Evolutionary conservation across 306 rosid species (phyloP).

Genomic region (Quillaja saponaria): DNA sequence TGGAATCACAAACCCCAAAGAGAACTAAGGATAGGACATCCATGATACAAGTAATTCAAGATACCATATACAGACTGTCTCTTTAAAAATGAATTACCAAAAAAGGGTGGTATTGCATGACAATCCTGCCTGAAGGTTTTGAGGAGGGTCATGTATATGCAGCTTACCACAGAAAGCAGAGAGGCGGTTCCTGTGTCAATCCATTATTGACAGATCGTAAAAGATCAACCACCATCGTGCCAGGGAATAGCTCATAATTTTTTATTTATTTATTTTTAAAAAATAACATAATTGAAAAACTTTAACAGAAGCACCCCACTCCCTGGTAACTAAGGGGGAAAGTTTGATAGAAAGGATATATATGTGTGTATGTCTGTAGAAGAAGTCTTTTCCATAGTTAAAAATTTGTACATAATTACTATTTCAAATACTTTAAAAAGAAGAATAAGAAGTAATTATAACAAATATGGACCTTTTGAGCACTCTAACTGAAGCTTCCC

Average conservation of each 20-base stretch:
- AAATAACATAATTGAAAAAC: background rate
- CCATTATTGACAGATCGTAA: too few species aligned
- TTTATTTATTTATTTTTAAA: too few species aligned
- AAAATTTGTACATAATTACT: constrained; percentile 10
- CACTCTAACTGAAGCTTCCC: constrained; percentile 68
- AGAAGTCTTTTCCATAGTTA: constrained; percentile 11
- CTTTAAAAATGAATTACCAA: background rate
- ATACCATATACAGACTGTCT: constrained; percentile 5
- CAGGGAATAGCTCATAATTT: too few species aligned
- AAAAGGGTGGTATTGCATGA: too few species aligned
- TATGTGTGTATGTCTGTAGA: too few species aligned
- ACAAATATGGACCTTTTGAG: constrained; percentile 60
- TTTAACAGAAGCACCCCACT: background rate
- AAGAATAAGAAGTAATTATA: constrained; percentile 12
- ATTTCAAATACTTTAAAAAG: constrained; percentile 12
- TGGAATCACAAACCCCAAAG: constrained; percentile 12
- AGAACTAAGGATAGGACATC: background rate
- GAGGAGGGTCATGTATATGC: too few species aligned
- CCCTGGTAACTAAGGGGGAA: constrained; percentile 5
- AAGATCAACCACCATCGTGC: too few species aligned
- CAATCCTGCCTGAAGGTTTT: too few species aligned
- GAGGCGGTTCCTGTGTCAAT: too few species aligned
- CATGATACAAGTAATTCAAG: constrained; percentile 7
- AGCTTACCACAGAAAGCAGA: too few species aligned
- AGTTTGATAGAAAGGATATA: background rate